These are phyloP conservation scores for Beauveria sp. DNA, from an alignment of 2,329 filamentous ascomycete genomes.

Conservation along the genomic window DNA sequence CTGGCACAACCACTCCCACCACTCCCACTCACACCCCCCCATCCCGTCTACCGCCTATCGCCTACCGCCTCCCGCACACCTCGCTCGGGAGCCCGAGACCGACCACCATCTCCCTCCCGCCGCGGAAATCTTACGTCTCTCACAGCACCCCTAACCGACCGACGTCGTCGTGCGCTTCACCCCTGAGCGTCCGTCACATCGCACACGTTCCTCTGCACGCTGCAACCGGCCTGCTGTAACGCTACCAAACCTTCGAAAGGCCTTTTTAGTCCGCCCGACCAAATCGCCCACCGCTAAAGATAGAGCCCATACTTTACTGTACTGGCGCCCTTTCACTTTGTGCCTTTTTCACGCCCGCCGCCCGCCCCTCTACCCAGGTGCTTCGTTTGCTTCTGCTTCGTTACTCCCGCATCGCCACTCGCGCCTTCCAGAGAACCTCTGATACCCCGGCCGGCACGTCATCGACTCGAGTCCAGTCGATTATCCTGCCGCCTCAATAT, in stretches of 20 bases:
- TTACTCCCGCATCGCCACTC: slow-evolving; percentile 1
- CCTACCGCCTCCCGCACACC: not conserved
- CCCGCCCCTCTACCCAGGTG: slow-evolving; percentile 1
- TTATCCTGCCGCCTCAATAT: not conserved
- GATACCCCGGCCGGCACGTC: not conserved
- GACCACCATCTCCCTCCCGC: not conserved
- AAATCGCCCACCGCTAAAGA: not conserved
- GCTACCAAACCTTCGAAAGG: not conserved
- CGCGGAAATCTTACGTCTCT: not conserved
- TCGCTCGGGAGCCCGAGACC: not conserved
- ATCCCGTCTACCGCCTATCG: not conserved
- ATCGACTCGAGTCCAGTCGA: not conserved
- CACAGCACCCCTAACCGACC: not conserved
- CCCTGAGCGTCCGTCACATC: not conserved
- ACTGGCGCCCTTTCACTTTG: not conserved
- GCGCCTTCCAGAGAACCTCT: not conserved
- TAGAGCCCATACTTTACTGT: not conserved
- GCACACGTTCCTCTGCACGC: not conserved
- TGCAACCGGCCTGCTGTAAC: not conserved
- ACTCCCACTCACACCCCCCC: not conserved
- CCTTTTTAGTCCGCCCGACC: not conserved
- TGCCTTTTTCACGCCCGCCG: not conserved
- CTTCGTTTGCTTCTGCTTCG: not conserved
- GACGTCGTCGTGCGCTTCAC: not conserved
- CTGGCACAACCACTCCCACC: not conserved